A percentile compares a stretch with the other conserved stretches of the same genome.
Evolutionary conservation across 208 protist species (phyloP).

Genomic region (Acanthamoeba triangularis): DNA sequence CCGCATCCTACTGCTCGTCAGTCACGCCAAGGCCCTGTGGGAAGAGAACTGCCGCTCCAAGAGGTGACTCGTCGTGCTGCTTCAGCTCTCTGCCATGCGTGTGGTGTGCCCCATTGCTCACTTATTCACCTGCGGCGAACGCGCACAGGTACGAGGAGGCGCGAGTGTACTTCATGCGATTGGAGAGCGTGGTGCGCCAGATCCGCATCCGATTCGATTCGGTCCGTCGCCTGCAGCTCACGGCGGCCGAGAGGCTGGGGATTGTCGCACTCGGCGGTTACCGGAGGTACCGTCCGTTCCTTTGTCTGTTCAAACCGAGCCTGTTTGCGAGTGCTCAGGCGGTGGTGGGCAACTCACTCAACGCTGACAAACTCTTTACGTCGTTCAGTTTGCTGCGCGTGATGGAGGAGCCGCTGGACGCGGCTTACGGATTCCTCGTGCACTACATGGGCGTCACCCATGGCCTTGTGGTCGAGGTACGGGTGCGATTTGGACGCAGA

Average conservation of each 20-base stretch:
- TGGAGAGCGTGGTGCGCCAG: slow-evolving; percentile 38
- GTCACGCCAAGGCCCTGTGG: slow-evolving; percentile 49
- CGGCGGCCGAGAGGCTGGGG: neutral
- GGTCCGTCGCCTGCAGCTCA: slow-evolving; percentile 11
- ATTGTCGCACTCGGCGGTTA: slow-evolving; percentile 36
- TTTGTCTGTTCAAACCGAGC: neutral
- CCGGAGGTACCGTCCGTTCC: neutral
- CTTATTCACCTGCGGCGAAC: too few species aligned
- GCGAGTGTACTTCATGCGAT: neutral
- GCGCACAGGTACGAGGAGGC: slow-evolving; percentile 6
- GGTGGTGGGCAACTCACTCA: neutral
- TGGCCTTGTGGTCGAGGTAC: neutral
- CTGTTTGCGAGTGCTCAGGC: neutral
- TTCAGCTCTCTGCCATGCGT: too few species aligned
- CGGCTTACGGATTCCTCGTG: neutral
- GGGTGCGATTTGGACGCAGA: too few species aligned
- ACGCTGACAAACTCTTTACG: neutral
- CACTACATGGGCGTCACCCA: slow-evolving; percentile 29
- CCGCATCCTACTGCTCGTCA: slow-evolving; percentile 31
- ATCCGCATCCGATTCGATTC: slow-evolving; percentile 23
- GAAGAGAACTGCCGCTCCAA: slow-evolving; percentile 41
- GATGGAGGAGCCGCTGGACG: slow-evolving; percentile 34
- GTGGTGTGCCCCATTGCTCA: too few species aligned
- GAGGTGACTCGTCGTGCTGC: neutral
- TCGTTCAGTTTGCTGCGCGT: slow-evolving; percentile 8